A percentile compares a stretch with the other conserved stretches of the same genome.
phyloP scores from a whole-genome alignment of 441 rosid genomes.

The Arabidopsis lyrata region DNA sequence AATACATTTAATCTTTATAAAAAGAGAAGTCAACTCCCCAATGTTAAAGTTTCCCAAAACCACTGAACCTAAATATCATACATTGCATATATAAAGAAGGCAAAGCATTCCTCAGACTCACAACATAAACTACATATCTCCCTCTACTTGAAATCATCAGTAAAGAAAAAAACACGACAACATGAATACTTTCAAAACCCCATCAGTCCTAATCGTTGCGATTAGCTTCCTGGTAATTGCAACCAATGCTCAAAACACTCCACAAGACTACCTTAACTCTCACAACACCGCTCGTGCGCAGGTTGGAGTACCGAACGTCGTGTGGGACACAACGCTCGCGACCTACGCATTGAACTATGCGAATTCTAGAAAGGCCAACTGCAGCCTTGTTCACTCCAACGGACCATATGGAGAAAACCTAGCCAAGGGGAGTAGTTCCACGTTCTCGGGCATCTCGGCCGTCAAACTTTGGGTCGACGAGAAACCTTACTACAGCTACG shows the following conservation, averaged over 20 bases:
- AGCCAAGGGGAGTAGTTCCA: conserved; percentile 38
- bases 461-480: conserved; percentile 52
- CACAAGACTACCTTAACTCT: conserved; percentile 35
- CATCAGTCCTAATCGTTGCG: conserved; percentile 28
- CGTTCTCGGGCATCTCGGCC: conserved; percentile 18
- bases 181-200: conserved; percentile 25
- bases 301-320: conserved; percentile 44
- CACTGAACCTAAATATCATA: neutral
- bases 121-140: neutral
- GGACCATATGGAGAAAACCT: conserved; percentile 53
- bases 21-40: conserved; percentile 33
- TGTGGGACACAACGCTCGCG: conserved; percentile 47
- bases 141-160: neutral
- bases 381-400: conserved; percentile 41
- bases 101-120: conserved; percentile 4
- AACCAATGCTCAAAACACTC: conserved; percentile 31
- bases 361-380: conserved; percentile 34
- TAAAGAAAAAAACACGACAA: neutral
- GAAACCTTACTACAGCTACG: conserved; percentile 43
- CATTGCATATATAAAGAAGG: conserved; percentile 16
- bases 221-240: conserved; percentile 32
- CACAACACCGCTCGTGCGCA: conserved; percentile 49
- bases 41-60: conserved; percentile 19
- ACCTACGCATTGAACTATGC: conserved; percentile 45
- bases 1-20: neutral